phyloP scores from a whole-genome alignment of 1,284 basidiomycete genomes.

The Golubevia sp. region DNA sequence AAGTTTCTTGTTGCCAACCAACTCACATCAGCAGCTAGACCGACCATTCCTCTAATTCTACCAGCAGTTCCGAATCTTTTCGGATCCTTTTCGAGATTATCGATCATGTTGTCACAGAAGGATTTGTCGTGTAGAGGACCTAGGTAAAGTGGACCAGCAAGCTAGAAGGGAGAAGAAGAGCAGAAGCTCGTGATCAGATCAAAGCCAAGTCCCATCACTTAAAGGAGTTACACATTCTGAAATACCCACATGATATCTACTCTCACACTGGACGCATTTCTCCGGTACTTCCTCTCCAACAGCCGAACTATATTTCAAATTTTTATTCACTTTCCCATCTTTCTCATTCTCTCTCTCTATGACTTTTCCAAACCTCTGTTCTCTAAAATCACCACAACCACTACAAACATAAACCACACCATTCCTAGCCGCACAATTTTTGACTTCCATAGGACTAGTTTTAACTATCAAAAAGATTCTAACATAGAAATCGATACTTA shows the following conservation, averaged over 20 bases:
- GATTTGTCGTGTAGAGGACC: constrained; percentile 79
- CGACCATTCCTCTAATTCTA: constrained; percentile 94
- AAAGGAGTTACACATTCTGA: too few relatives aligned
- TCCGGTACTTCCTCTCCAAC: too few relatives aligned
- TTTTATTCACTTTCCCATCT: constrained; percentile 27
- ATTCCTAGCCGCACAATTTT: constrained; percentile 67
- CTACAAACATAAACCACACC: constrained; percentile 50
- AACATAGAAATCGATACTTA: constrained; percentile 98
- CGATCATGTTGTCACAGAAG: constrained; percentile 78
- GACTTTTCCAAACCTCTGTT: constrained; percentile 39
- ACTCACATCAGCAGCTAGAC: constrained; percentile 79
- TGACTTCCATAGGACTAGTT: constrained; percentile 81
- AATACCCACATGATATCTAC: too few relatives aligned
- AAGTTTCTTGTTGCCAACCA: background rate
- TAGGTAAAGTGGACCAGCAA: constrained; percentile 96
- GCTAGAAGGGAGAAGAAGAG: constrained; percentile 60
- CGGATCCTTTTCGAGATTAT: constrained; percentile 69
- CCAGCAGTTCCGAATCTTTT: constrained; percentile 73
- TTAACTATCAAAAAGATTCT: constrained; percentile 85
- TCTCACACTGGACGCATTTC: too few relatives aligned
- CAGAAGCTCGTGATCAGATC: too few relatives aligned
- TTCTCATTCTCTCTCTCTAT: constrained; percentile 26
- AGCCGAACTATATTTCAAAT: constrained; percentile 15
- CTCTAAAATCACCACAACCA: constrained; percentile 40
- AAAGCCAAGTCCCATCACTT: too few relatives aligned